These are phyloP conservation scores for Rhodocollybia butyracea DNA, from an alignment of 768 basidiomycete genomes.

Conservation along the genomic window DNA sequence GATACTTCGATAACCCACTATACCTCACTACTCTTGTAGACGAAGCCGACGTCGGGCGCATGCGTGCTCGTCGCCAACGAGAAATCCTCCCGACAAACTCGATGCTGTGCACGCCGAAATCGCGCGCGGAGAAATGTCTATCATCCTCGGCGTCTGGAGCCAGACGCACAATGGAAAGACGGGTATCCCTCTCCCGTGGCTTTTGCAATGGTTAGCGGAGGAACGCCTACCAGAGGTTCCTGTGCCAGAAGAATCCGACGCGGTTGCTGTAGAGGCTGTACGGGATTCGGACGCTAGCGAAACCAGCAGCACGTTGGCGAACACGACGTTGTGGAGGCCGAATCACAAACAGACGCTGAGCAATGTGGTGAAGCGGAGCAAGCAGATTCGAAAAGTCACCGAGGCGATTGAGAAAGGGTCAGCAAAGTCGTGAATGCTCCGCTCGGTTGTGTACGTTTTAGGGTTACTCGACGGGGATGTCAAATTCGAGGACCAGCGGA, in stretches of 20 bases:
- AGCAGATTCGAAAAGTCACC: slow-evolving; percentile 4
- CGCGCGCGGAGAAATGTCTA: slow-evolving; percentile 66
- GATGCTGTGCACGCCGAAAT: slow-evolving; percentile 52
- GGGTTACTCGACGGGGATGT: neutral
- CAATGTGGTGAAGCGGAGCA: slow-evolving; percentile 26
- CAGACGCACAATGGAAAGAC: slow-evolving; percentile 20
- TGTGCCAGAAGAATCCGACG: neutral
- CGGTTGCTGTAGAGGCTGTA: neutral
- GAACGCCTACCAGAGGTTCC: slow-evolving; percentile 46
- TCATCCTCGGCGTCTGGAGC: slow-evolving; percentile 58
- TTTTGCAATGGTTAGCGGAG: slow-evolving; percentile 46
- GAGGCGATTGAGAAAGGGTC: slow-evolving; percentile 1
- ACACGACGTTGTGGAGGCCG: slow-evolving; percentile 31
- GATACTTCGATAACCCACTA: neutral
- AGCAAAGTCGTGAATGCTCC: neutral
- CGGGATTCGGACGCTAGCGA: neutral
- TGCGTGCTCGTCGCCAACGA: slow-evolving; percentile 50
- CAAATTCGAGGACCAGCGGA: neutral
- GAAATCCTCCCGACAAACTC: slow-evolving; percentile 31
- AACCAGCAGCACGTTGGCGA: too few relatives aligned
- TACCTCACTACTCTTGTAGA: slow-evolving; percentile 24
- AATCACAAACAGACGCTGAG: slow-evolving; percentile 32
- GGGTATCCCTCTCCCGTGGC: slow-evolving; percentile 43
- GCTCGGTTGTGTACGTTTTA: neutral
- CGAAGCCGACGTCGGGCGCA: slow-evolving; percentile 42